phyloP scores from a whole-genome alignment of 495 filamentous ascomycete genomes.

The Echria macrotheca region DNA sequence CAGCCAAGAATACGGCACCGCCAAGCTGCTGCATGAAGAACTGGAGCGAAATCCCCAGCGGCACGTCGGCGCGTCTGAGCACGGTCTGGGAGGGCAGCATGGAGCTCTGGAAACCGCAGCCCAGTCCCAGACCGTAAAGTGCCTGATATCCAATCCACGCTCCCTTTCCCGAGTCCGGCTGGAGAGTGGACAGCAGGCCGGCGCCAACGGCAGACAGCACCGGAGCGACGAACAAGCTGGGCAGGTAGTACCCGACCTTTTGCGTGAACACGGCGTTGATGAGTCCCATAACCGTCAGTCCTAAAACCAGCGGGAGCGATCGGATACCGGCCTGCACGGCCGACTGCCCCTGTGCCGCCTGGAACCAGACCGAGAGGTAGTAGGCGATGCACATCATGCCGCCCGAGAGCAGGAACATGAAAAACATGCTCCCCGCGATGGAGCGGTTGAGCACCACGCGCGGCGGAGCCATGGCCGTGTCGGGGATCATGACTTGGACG shows the following conservation, averaged over 20 bases:
- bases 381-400: conserved; percentile 60
- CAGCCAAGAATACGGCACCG: conserved; percentile 56
- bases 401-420: conserved; percentile 51
- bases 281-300: conserved; percentile 46
- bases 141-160: conserved; percentile 46
- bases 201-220: conserved; percentile 38
- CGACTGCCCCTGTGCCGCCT: conserved; percentile 64
- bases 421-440: conserved; percentile 41
- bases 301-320: conserved; percentile 64
- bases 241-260: conserved; percentile 40
- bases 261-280: conserved; percentile 21
- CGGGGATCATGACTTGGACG: conserved; percentile 47
- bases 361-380: conserved; percentile 80
- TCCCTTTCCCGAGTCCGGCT: conserved; percentile 27
- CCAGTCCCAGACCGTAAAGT: conserved; percentile 33
- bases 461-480: conserved; percentile 56
- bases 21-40: conserved; percentile 58
- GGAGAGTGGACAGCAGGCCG: conserved; percentile 41
- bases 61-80: conserved; percentile 44
- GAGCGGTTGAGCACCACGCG: conserved; percentile 54
- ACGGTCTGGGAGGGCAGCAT: conserved; percentile 46
- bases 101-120: conserved; percentile 28
- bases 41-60: conserved; percentile 57
- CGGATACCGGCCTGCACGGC: conserved; percentile 70
- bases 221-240: conserved; percentile 31